Conservation (phyloP, 2,329 filamentous ascomycete genomes). For the Dothidotthia symphoricarpi region DNA sequence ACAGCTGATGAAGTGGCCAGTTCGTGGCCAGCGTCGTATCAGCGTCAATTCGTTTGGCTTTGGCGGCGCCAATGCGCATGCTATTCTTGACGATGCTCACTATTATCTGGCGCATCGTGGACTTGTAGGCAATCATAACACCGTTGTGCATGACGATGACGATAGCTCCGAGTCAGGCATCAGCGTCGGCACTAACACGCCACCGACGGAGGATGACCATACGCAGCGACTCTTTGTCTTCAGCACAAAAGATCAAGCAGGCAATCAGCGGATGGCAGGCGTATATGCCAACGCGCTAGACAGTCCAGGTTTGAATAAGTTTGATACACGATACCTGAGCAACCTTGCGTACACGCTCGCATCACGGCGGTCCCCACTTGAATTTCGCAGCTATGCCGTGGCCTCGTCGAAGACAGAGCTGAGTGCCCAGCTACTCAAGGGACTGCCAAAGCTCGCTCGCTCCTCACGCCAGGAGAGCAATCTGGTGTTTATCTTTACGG, state of each 20-base stretch:
- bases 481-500: slow-evolving; percentile 31
- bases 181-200: no score
- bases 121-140: no score
- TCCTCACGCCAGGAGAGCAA: no score
- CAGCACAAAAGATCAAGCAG: slow-evolving; percentile 9
- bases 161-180: no score
- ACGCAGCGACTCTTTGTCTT: slow-evolving; percentile 9
- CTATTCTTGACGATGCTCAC: slow-evolving; percentile 11
- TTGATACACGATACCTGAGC: slow-evolving; percentile 2
- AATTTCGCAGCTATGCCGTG: neutral
- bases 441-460: neutral
- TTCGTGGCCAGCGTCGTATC: slow-evolving; percentile 3
- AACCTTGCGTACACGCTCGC: slow-evolving; percentile 11
- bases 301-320: no score
- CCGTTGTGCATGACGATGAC: no score
- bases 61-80: slow-evolving; percentile 13
- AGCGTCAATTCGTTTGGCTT: slow-evolving; percentile 13
- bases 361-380: slow-evolving; percentile 6
- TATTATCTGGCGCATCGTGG: no score
- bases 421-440: neutral
- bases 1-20: no score
- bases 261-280: slow-evolving; percentile 4
- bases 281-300: no score
- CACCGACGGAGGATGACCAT: no score
- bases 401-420: slow-evolving; percentile 2